A percentile compares a stretch with the other conserved stretches of the same genome.
These are phyloP conservation scores for Aspergillus carbonarius DNA, from an alignment of 2,329 filamentous ascomycete species.

Conservation along the genomic window DNA sequence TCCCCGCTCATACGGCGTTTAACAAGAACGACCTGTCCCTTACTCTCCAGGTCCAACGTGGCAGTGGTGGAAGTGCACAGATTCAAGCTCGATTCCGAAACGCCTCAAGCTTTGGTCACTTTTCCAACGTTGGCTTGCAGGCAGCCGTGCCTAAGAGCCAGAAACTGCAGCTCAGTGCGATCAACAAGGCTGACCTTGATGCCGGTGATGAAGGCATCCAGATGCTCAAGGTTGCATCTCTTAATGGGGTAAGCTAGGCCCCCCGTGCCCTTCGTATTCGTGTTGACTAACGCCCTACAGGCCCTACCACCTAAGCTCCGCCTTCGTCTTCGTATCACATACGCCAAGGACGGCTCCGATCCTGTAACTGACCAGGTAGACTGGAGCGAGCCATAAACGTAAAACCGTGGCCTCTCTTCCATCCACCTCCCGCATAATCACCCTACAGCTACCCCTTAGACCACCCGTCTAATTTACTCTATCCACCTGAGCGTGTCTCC, in stretches of 20 bases:
- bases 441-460: neutral
- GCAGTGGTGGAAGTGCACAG: constrained; percentile 67
- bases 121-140: constrained; percentile 80
- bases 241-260: constrained; percentile 79
- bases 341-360: constrained; percentile 67
- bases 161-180: constrained; percentile 86
- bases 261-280: constrained; percentile 11
- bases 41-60: constrained; percentile 80
- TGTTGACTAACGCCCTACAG: constrained; percentile 49
- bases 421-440: neutral
- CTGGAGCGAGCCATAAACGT: constrained; percentile 75
- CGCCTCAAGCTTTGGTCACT: constrained; percentile 60
- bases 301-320: constrained; percentile 68
- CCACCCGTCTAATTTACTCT: neutral
- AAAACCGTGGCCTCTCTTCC: neutral
- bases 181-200: constrained; percentile 74
- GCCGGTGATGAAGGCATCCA: constrained; percentile 83
- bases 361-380: constrained; percentile 89
- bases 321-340: constrained; percentile 81
- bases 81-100: constrained; percentile 84
- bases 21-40: constrained; percentile 81
- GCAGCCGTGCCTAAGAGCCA: constrained; percentile 96
- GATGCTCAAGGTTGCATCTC: constrained; percentile 80
- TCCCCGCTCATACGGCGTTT: constrained; percentile 69
- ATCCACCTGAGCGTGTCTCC: neutral